A percentile compares a stretch with the other conserved stretches of the same genome.
Evolutionary conservation across 1,284 basidiomycete species (phyloP).

Genomic region (Coniferiporia sulphurascens): DNA sequence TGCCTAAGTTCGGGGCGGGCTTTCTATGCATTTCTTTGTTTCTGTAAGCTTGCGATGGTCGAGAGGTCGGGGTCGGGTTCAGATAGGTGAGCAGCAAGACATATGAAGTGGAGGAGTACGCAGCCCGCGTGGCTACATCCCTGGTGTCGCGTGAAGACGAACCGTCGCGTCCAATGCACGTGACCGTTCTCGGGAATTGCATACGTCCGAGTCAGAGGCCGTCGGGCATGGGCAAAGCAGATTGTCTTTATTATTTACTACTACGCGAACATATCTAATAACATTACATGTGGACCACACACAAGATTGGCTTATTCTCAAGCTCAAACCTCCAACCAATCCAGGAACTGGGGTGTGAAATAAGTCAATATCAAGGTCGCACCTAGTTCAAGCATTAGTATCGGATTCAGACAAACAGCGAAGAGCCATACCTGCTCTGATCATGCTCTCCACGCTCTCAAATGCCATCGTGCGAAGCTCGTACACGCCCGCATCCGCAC

Average conservation of each 20-base stretch:
- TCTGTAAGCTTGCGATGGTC: no score
- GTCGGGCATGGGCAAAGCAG: background rate
- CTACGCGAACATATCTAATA: no score
- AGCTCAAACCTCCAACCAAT: constrained; percentile 70
- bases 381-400: constrained; percentile 38
- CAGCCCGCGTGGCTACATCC: background rate
- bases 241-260: no score
- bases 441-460: constrained; percentile 85
- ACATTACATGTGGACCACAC: no score
- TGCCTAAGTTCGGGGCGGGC: constrained; percentile 4
- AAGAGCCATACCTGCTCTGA: constrained; percentile 72
- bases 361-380: constrained; percentile 90
- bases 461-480: constrained; percentile 91
- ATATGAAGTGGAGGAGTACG: background rate
- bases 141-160: background rate
- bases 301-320: background rate
- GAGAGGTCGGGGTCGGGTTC: background rate
- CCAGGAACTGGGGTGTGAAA: constrained; percentile 93
- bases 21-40: constrained; percentile 12
- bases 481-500: constrained; percentile 90
- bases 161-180: background rate
- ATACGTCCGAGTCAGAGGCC: background rate
- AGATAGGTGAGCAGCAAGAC: background rate
- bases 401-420: constrained; percentile 1
- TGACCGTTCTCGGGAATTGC: background rate